Conservation (phyloP, 495 filamentous ascomycete species). For the Aspergillus wentii region DNA sequence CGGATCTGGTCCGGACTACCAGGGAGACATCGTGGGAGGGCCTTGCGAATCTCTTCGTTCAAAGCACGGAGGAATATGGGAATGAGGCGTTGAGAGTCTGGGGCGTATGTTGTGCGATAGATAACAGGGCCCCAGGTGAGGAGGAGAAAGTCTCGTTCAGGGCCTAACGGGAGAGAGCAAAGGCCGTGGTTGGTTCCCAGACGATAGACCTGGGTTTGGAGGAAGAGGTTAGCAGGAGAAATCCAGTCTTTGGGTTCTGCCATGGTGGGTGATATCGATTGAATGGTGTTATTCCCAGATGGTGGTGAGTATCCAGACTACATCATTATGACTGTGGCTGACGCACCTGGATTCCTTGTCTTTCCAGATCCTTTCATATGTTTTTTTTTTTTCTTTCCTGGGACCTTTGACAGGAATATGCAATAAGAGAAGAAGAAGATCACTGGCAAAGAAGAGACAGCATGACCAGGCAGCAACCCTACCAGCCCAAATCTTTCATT, state of each 20-base stretch:
- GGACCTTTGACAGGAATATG: too few species aligned
- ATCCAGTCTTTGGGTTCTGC: neutral
- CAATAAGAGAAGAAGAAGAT: too few species aligned
- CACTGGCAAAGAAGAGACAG: too few species aligned
- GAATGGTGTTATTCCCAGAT: too few species aligned
- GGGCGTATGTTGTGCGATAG: constrained; percentile 23
- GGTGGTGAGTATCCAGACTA: too few species aligned
- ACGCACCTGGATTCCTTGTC: too few species aligned
- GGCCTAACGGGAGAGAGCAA: constrained; percentile 18
- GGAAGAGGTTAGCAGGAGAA: constrained; percentile 11
- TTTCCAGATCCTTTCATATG: too few species aligned
- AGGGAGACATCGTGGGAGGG: constrained; percentile 13
- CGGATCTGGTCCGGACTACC: constrained; percentile 16
- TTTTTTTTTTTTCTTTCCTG: too few species aligned
- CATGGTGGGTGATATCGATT: neutral
- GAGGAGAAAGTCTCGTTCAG: constrained; percentile 23
- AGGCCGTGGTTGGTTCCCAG: constrained; percentile 21
- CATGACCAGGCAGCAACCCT: too few species aligned
- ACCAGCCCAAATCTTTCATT: too few species aligned
- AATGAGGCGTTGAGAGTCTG: constrained; percentile 16
- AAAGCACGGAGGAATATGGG: constrained; percentile 19
- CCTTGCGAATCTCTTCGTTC: constrained; percentile 16
- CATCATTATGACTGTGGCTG: too few species aligned
- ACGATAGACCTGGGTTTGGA: constrained; percentile 25
- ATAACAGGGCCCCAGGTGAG: constrained; percentile 26